Base-by-base conservation (phyloP, 2,329 filamentous ascomycete species). In the Sordariomycetes sp. region DNA sequence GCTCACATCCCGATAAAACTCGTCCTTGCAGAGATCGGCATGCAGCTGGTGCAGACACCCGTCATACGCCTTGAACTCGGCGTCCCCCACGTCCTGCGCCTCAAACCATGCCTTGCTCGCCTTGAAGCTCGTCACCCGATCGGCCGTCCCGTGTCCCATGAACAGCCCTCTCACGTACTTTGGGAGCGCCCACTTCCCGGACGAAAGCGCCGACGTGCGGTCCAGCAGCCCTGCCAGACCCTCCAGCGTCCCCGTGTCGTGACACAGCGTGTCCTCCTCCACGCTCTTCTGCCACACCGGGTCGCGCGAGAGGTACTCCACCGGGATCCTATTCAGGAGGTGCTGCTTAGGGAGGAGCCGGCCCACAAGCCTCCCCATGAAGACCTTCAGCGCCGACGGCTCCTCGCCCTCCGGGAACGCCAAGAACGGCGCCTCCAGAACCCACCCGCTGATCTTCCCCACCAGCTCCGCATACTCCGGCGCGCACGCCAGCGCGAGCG, bases 181-280 rank as follows among this genome's bases (percentile, higher is more conserved):
- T 70, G 81, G 69, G 67, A 83, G 69, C 62, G 65, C 72, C 34
- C 83, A 71, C 55, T 74, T 77, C 2, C 85, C 87, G 6, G 70
- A 72, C 5, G 81, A 73, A 61, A 96, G 72, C 57, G 76, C 77
- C 5, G 73, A 73, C 1, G 86, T 86, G 28, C 92, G 81, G 68
- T 95, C 89, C 62, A 97, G 73, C 79, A 96, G 79, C 0, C 82
- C 86, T 0, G 87, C 80, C 37, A 96, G 69, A 1, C 89, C 89
- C 69, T 92, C 86, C n/a, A 96, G 77, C 7, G 92, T 96, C 40
- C 90, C 92, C 2, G 85, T 93, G 70, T 93, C 80, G 72, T 96
- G 91, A 70, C 86, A 84, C 57, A 96, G 76, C 55, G 77, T 67
- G 70, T 97, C 92, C 34, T 81, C 78, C 2, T 74, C 73, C 62